A percentile compares a stretch with the other conserved stretches of the same genome.
These are phyloP conservation scores for Salix exigua DNA, from an alignment of 345 rosid genomes.

Conservation along the genomic window DNA sequence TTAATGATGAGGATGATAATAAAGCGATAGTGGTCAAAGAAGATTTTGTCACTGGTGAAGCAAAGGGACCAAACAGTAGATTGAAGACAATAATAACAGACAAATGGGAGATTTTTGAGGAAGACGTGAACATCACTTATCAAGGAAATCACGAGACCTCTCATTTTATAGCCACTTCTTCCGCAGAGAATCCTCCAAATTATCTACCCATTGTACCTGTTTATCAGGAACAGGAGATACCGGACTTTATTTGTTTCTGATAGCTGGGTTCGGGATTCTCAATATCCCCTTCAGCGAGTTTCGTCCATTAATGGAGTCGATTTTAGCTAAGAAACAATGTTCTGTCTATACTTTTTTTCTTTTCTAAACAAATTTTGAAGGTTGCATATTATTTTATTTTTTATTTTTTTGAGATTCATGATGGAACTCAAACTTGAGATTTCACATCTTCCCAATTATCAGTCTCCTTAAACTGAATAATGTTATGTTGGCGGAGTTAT, in stretches of 20 bases:
- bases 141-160: not conserved
- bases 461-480: too few relatives aligned
- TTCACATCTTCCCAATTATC: too few relatives aligned
- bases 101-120: conserved; percentile 63
- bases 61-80: not conserved
- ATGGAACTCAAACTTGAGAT: too few relatives aligned
- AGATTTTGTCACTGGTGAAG: not conserved
- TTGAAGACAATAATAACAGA: conserved; percentile 48
- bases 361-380: not conserved
- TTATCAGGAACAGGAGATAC: conserved; percentile 26
- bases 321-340: not conserved
- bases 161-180: not conserved
- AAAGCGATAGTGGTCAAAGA: conserved; percentile 20
- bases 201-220: conserved; percentile 19
- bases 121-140: conserved; percentile 12
- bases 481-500: too few relatives aligned
- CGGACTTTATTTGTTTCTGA: conserved; percentile 50
- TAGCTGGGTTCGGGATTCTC: not conserved
- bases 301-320: not conserved
- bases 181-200: not conserved
- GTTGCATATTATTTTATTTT: too few relatives aligned
- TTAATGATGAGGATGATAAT: not conserved
- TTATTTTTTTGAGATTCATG: too few relatives aligned
- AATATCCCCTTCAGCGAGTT: not conserved
- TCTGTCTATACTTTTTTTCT: not conserved